Percentiles rank a stretch among this genome's conserved stretches.
phyloP scores from a whole-genome alignment of 73 alveolate species.

The Symbiodinium pilosum region DNA sequence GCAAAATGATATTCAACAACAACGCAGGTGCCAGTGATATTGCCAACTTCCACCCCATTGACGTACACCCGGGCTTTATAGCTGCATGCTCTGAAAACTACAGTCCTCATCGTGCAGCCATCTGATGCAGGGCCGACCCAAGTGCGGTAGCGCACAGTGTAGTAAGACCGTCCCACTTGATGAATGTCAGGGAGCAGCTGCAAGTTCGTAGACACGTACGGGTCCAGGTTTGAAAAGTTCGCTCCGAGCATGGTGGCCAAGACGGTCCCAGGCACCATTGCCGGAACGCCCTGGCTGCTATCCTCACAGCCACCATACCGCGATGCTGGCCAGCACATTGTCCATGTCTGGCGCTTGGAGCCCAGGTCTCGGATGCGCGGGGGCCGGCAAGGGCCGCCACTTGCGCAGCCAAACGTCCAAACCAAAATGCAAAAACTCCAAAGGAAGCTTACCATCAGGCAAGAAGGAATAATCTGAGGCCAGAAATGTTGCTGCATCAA shows the following conservation, averaged over 20 bases:
- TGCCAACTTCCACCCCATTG: neutral
- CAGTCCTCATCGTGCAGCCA: neutral
- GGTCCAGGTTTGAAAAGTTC: neutral
- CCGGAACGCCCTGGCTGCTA: neutral
- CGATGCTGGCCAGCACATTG: neutral
- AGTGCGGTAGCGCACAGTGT: neutral
- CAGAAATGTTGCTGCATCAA: neutral
- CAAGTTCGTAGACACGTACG: neutral
- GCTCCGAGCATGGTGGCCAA: neutral
- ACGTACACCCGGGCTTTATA: neutral
- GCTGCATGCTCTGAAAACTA: neutral
- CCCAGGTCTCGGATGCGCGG: neutral
- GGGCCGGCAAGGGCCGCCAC: neutral
- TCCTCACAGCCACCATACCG: neutral
- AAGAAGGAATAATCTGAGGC: neutral
- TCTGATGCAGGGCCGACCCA: neutral
- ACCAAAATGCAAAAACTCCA: neutral
- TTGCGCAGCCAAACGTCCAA: neutral
- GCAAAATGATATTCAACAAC: too few species aligned
- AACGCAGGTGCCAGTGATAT: too few species aligned
- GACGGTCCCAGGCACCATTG: neutral
- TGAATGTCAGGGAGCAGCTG: slow-evolving; percentile 11
- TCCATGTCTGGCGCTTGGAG: neutral
- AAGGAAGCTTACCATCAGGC: neutral
- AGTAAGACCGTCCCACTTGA: neutral